These are phyloP conservation scores for Talaromyces sp. DNA, from an alignment of 2,329 filamentous ascomycete species.

Conservation along the genomic window DNA sequence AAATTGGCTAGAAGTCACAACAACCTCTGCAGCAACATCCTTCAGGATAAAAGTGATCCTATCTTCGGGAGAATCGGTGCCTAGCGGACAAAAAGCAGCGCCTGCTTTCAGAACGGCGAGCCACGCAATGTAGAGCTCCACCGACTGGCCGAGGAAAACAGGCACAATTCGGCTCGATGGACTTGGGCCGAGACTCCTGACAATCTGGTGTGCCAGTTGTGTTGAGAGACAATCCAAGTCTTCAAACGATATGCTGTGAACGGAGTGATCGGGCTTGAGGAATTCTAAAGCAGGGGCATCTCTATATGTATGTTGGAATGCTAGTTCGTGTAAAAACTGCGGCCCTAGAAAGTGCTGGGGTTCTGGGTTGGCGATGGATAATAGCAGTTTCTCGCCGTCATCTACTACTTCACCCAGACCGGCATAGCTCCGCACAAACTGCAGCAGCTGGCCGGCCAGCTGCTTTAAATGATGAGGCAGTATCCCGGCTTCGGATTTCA, in stretches of 20 bases:
- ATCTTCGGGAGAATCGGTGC: conserved; percentile 70
- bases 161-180: conserved; percentile 54
- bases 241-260: conserved; percentile 53
- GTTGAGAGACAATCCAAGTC: conserved; percentile 57
- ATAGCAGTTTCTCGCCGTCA: conserved; percentile 13
- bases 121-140: conserved; percentile 70
- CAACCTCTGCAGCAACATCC: conserved; percentile 66
- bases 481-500: conserved; percentile 22
- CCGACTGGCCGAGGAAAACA: conserved; percentile 70
- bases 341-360: conserved; percentile 52
- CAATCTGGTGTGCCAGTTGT: conserved; percentile 50
- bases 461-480: conserved; percentile 20
- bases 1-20: conserved; percentile 54
- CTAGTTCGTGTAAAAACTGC: conserved; percentile 57
- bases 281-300: conserved; percentile 59
- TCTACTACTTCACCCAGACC: conserved; percentile 11
- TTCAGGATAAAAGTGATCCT: conserved; percentile 71
- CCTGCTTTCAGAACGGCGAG: conserved; percentile 76
- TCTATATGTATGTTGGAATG: conserved; percentile 38
- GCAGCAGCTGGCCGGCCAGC: conserved; percentile 23
- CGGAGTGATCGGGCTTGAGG: conserved; percentile 44
- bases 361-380: conserved; percentile 55
- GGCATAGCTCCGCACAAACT: conserved; percentile 20
- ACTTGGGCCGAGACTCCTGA: conserved; percentile 18
- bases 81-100: conserved; percentile 79